Evolutionary conservation across 176 grass and related monocot species (phyloP), one percentile per base, ranked within the genome.

Genomic region (Zea mays): DNA sequence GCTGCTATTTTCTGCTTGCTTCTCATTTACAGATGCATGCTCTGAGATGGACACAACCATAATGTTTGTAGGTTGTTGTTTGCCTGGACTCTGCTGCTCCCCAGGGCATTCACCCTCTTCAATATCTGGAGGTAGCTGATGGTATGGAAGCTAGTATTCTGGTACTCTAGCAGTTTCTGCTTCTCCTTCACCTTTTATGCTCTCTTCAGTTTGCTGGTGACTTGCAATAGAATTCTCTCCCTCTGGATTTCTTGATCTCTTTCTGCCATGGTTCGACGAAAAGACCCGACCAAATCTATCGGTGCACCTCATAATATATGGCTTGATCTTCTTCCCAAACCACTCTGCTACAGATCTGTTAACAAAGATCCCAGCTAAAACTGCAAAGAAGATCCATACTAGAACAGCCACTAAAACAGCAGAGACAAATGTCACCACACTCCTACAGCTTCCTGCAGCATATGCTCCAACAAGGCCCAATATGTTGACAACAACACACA

Each of bases 361-460:
- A 40, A 34, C 16, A 46, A 74, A 75, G 0, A 6, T 2, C 38
- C 37, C 54, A 63, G 54, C 37, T 63, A 88, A 14, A 54, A 84
- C 0, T n/a, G 70, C 55, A 70, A 88, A 34, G 56, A 5, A 88
- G 17, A 45, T 55, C 55, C 15, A 84, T 9, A 88, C 76, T 41
- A 70, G 6, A 19, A 88, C 4, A 20, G n/a, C n/a, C n/a, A n/a
- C n/a, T n/a, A n/a, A n/a, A n/a, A n/a, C n/a, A n/a, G n/a, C n/a
- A n/a, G n/a, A n/a, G n/a, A n/a, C n/a, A n/a, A n/a, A n/a, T n/a
- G n/a, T n/a, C n/a, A n/a, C n/a, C n/a, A n/a, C n/a, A n/a, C n/a
- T n/a, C n/a, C n/a, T n/a, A n/a, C n/a, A n/a, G n/a, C n/a, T n/a
- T n/a, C n/a, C n/a, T n/a, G n/a, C n/a, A n/a, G n/a, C n/a, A n/a